Base-by-base conservation (phyloP, 176 grass and related monocot genomes). In the Aegilops umbellulata region DNA sequence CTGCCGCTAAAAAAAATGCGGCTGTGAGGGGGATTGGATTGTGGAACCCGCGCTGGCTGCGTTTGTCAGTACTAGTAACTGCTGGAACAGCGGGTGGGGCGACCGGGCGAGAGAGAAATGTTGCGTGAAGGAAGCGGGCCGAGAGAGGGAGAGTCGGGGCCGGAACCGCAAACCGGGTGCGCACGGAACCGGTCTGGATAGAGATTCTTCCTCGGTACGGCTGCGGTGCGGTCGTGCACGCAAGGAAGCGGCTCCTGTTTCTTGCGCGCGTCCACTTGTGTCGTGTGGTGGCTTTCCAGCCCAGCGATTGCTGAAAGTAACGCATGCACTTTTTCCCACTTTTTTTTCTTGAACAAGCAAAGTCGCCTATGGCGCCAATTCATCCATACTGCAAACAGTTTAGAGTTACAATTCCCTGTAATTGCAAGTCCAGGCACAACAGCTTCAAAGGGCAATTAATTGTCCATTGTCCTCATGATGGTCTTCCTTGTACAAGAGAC, bases 181-280 rank as follows among this genome's bases (percentile, higher is more conserved):
- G 58, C 86, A 93, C 86, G 92, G 22, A 64, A 88, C 36, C 70
- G 34, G 29, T 20, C n/a, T 81, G 78, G 78, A 90, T 83, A 83
- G 69, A 82, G 74, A 79, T 86, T 36, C 81, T 29, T 42, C 10
- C 41, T 19, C 65, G 51, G 6, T 3, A 25, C 46, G 78, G 19
- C 44, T 57, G 17, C 3, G 10, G 51, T 34, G 49, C 25, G 14
- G 49, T 15, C 41, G n/a, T 32, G 22, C 63, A 23, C 74, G 34
- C 73, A 53, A 76, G 73, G 23, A 30, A 32, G 29, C 15, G 15
- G 15, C 63, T 17, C 64, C 64, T 31, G 16, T 31, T 31, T 32
- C 16, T 19, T 66, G 49, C 5, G 49, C 49, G 64, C 16, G 15
- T 32, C 27, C 29, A 19, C 29, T 67, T 53, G 47, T 49, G 47